These are phyloP conservation scores for Jackrogersella minutella DNA, from an alignment of 495 filamentous ascomycete genomes.

Conservation along the genomic window DNA sequence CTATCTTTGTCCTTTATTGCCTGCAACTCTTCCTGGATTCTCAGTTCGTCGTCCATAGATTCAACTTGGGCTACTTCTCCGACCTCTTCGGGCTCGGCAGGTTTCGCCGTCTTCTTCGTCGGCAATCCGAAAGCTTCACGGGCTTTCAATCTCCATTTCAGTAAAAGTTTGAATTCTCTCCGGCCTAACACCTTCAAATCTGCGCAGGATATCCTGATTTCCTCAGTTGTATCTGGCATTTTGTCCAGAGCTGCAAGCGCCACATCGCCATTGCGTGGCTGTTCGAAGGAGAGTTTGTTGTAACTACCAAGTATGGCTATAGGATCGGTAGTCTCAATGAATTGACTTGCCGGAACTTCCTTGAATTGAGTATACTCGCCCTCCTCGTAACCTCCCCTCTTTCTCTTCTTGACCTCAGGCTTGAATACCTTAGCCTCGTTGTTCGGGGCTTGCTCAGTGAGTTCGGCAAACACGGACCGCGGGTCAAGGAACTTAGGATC, in stretches of 20 bases:
- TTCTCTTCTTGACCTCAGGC: constrained; percentile 94
- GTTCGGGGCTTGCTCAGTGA: constrained; percentile 88
- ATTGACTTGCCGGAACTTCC: constrained; percentile 85
- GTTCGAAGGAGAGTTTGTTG: constrained; percentile 83
- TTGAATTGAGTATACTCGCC: constrained; percentile 94
- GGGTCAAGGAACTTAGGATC: constrained; percentile 94
- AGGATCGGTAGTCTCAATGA: constrained; percentile 93
- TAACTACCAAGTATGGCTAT: constrained; percentile 92
- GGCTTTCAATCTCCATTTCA: constrained; percentile 90
- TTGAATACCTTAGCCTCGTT: constrained; percentile 98
- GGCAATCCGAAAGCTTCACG: constrained; percentile 90
- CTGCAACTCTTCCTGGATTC: constrained; percentile 86
- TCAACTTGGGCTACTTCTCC: constrained; percentile 83
- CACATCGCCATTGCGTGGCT: constrained; percentile 79
- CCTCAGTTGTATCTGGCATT: constrained; percentile 90
- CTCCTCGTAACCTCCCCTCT: constrained; percentile 96
- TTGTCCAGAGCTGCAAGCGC: constrained; percentile 85
- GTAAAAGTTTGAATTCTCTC: constrained; percentile 92
- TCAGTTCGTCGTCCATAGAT: constrained; percentile 92
- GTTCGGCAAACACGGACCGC: constrained; percentile 90
- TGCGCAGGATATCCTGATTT: constrained; percentile 82
- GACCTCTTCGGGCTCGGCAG: constrained; percentile 68
- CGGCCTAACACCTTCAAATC: constrained; percentile 92
- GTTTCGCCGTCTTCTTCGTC: constrained; percentile 70
- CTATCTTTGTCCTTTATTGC: constrained; percentile 78